Evolutionary conservation across 768 basidiomycete genomes (phyloP).

Genomic region (Hortiboletus flavorubellus): DNA sequence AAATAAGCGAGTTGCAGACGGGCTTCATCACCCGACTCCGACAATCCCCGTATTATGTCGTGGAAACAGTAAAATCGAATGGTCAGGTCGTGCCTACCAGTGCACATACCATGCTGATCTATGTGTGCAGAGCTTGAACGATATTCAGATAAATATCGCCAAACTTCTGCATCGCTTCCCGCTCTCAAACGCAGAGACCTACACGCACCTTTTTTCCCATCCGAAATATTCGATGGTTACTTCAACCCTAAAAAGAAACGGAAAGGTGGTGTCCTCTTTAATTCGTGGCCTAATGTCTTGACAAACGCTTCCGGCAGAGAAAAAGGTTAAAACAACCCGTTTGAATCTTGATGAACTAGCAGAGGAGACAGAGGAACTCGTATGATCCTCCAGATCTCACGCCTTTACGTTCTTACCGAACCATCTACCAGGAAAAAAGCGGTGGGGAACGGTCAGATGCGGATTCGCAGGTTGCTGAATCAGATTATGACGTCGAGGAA

Average conservation of each 20-base stretch:
- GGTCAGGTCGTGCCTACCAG: conserved; percentile 34
- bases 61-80: conserved; percentile 64
- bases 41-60: conserved; percentile 70
- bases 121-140: conserved; percentile 59
- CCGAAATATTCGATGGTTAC: conserved; percentile 70
- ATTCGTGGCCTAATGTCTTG: not conserved
- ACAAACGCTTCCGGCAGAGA: conserved; percentile 19
- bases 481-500: conserved; percentile 85
- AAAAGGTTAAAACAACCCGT: conserved; percentile 37
- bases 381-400: conserved; percentile 19
- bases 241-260: conserved; percentile 73
- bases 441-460: conserved; percentile 65
- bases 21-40: conserved; percentile 63
- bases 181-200: conserved; percentile 67
- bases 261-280: conserved; percentile 34
- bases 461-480: conserved; percentile 61
- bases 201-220: conserved; percentile 74
- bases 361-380: conserved; percentile 62
- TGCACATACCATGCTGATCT: not conserved
- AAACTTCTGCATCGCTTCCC: conserved; percentile 57
- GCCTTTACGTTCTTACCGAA: not conserved
- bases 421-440: conserved; percentile 55
- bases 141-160: conserved; percentile 82
- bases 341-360: conserved; percentile 67
- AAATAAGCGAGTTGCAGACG: conserved; percentile 62